Evolutionary conservation across 2,329 filamentous ascomycete genomes (phyloP), one percentile per base, ranked within the genome.

Genomic region (Clarireedia monteithiana): DNA sequence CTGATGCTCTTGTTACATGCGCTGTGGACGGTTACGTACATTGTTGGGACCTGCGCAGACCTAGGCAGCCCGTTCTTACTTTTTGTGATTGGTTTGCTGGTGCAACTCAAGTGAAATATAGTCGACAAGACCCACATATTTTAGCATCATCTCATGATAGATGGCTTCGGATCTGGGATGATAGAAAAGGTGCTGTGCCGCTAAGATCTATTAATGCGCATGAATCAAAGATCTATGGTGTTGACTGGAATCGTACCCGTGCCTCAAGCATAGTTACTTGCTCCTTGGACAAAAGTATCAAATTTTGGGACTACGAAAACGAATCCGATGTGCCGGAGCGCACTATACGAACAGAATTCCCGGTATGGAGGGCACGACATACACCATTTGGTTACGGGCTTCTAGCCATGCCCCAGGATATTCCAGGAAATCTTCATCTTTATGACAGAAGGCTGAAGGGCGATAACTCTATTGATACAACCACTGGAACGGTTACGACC

Each of bases 51-150:
- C 74, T 96, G 47, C 82, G 91, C 38, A 79, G 81, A 50, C 85
- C 90, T 0, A 78, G 79, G 44, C 82, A 86, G 61, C 89, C 90
- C 6, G 87, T 82, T 9, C 77, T 91, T 55, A 89, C 85, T 0
- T 95, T 94, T 67, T 92, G 88, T 59, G 91, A 96, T 72, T 96
- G 91, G 88, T 89, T 91, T 68, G 90, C 91, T 30, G 91, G 91
- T 44, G 91, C 91, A 10, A 95, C 91, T 1, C 92, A 96, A 69
- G 91, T 96, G 61, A 96, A 96, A 72, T 96, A 89, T 79, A 96
- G 91, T 68, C 83, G 91, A 26, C 88, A 92, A 68, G 84, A 95
- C 65, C 79, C 86, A n/a, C 83, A 94, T 67, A 84, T 96, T 27
- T 76, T 96, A 48, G 92, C 92, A 20, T 96, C 91, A 30, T 90